Evolutionary conservation across 192 early-diverging fungal species (phyloP).

Genomic region (Backusella tuberculispora): DNA sequence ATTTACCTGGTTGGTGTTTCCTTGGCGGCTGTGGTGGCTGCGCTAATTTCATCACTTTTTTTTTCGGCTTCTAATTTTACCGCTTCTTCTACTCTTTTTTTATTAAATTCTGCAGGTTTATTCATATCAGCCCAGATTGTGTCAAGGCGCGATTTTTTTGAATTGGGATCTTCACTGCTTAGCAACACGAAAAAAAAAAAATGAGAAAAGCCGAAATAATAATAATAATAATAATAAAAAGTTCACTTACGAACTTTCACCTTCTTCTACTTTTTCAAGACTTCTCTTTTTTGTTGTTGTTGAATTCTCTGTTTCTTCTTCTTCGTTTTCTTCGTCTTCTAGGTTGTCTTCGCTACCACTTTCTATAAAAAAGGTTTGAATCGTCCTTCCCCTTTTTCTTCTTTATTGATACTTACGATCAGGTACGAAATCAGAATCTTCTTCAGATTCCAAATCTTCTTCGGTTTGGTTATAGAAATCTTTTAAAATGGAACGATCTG

Average conservation of each 20-base stretch:
- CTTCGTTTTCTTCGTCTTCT: constrained; percentile 23
- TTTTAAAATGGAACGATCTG: constrained; percentile 10
- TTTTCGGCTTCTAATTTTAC: constrained; percentile 6
- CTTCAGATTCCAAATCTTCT: constrained; percentile 18
- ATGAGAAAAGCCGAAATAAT: not conserved
- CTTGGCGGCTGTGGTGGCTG: not conserved
- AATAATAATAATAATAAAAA: not conserved
- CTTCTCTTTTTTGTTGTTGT: not conserved
- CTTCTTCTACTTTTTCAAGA: constrained; percentile 7
- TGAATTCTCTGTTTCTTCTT: not conserved
- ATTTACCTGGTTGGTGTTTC: not conserved
- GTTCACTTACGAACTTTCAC: constrained; percentile 6
- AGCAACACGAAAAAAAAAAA: not conserved
- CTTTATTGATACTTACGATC: constrained; percentile 22
- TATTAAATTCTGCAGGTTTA: constrained; percentile 4
- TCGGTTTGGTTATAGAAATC: constrained; percentile 16
- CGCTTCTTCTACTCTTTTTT: constrained; percentile 11
- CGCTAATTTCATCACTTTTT: constrained; percentile 5
- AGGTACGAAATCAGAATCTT: constrained; percentile 34
- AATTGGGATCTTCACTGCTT: not conserved
- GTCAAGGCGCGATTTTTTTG: constrained; percentile 47
- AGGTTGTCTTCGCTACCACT: constrained; percentile 1
- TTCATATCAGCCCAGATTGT: constrained; percentile 65
- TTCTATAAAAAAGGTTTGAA: not conserved
- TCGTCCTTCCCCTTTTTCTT: not conserved